Conservation (phyloP, 805 yeast species). For the Naumovozyma castellii region DNA sequence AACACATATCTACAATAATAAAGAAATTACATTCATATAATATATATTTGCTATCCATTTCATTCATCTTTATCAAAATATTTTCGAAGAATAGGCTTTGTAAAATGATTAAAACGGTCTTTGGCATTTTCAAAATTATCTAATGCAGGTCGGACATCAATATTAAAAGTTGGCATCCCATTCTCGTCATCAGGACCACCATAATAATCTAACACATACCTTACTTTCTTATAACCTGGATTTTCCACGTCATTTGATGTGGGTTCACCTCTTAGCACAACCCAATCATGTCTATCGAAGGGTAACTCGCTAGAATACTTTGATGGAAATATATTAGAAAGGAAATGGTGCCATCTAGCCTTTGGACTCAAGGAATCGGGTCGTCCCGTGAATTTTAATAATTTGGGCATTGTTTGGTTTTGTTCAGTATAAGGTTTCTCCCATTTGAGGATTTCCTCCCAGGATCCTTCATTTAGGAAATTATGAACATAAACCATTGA, state of each 20-base stretch:
- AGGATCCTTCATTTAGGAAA: slow-evolving; percentile 92
- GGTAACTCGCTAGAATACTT: slow-evolving; percentile 74
- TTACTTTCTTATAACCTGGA: slow-evolving; percentile 54
- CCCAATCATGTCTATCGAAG: slow-evolving; percentile 98
- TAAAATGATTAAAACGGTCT: slow-evolving; percentile 66
- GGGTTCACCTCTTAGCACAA: slow-evolving; percentile 60
- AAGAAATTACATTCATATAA: no score
- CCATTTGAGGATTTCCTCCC: slow-evolving; percentile 92
- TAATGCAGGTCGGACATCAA: slow-evolving; percentile 93
- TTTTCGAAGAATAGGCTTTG: slow-evolving; percentile 54
- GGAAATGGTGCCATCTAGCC: slow-evolving; percentile 55
- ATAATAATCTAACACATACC: slow-evolving; percentile 93
- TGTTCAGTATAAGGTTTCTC: slow-evolving; percentile 58
- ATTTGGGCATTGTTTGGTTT: slow-evolving; percentile 57
- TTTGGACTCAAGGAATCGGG: slow-evolving; percentile 84
- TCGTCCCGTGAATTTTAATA: slow-evolving; percentile 81
- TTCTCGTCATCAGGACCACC: slow-evolving; percentile 87
- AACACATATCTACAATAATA: no score
- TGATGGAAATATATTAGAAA: slow-evolving; percentile 65
- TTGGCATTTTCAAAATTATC: slow-evolving; percentile 53
- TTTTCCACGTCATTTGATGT: slow-evolving; percentile 23
- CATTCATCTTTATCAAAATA: slow-evolving; percentile 21
- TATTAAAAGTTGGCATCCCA: slow-evolving; percentile 82
- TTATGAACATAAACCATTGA: slow-evolving; percentile 96
- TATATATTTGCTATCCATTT: not conserved